Percentiles rank a stretch among this genome's conserved stretches.
These are phyloP conservation scores for Stromatinia cepivora DNA, from an alignment of 2,329 filamentous ascomycete genomes.

Conservation along the genomic window DNA sequence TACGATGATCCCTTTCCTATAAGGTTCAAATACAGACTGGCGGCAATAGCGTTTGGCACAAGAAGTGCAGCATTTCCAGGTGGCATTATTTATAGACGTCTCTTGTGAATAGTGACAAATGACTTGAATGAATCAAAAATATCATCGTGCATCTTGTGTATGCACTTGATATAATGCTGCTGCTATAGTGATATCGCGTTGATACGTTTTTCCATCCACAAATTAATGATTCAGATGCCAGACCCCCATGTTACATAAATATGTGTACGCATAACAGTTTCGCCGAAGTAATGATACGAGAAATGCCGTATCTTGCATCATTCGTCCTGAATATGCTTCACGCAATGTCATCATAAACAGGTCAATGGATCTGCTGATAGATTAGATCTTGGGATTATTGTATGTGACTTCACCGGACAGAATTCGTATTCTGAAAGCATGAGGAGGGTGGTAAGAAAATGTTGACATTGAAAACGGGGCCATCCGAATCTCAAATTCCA, in stretches of 20 bases:
- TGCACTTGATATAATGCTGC: slow-evolving; percentile 1
- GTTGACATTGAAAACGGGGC: background rate
- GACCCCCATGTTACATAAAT: background rate
- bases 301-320: slow-evolving; percentile 1
- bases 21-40: slow-evolving; percentile 22
- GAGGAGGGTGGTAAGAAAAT: background rate
- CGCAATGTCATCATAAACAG: slow-evolving; percentile 13
- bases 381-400: background rate
- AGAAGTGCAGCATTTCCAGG: slow-evolving; percentile 18
- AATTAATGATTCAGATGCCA: slow-evolving; percentile 4
- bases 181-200: slow-evolving; percentile 3
- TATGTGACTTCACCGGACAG: background rate
- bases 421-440: background rate
- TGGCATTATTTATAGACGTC: slow-evolving; percentile 16
- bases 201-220: slow-evolving; percentile 16
- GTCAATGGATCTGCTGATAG: slow-evolving; percentile 12
- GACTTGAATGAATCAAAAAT: slow-evolving; percentile 7
- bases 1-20: slow-evolving; percentile 8
- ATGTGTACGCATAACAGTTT: background rate
- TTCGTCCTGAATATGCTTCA: background rate
- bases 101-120: slow-evolving; percentile 19
- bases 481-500: background rate
- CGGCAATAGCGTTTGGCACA: slow-evolving; percentile 17
- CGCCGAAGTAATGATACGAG: slow-evolving; percentile 14
- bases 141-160: slow-evolving; percentile 16